These are phyloP conservation scores for Leptomonas seymouri DNA, from an alignment of 208 protist genomes.

Conservation along the genomic window DNA sequence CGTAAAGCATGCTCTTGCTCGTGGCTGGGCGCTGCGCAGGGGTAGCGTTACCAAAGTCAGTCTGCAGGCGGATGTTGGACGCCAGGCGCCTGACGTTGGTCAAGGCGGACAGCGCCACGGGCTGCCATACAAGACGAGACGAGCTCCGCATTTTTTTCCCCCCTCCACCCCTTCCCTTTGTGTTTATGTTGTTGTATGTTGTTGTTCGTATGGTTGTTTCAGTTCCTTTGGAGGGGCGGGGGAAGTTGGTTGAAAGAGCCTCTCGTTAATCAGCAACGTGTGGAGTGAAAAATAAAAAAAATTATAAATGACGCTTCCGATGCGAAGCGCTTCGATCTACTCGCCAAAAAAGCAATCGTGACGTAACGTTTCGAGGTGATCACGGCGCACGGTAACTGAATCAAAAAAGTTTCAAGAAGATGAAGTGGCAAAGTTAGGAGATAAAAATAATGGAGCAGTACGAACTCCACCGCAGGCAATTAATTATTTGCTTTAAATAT, in stretches of 20 bases:
- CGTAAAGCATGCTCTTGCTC: slow-evolving; percentile 51
- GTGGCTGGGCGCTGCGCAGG: slow-evolving; percentile 70
- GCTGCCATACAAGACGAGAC: slow-evolving; percentile 63
- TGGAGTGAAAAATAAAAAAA: too few relatives aligned
- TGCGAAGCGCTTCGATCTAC: too few relatives aligned
- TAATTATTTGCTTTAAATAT: too few relatives aligned
- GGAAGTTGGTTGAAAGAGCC: too few relatives aligned
- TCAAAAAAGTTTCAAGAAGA: slow-evolving; percentile 3
- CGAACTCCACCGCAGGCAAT: too few relatives aligned
- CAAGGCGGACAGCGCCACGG: slow-evolving; percentile 25
- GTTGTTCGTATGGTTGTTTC: neutral
- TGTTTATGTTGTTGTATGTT: neutral
- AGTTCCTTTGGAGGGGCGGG: too few relatives aligned
- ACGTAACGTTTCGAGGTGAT: neutral
- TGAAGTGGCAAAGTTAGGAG: slow-evolving; percentile 26
- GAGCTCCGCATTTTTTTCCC: slow-evolving; percentile 38
- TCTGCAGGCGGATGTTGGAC: slow-evolving; percentile 59
- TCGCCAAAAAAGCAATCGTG: too few relatives aligned
- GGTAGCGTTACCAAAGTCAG: slow-evolving; percentile 67
- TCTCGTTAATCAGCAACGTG: too few relatives aligned
- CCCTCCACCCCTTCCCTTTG: neutral
- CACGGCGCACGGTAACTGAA: slow-evolving; percentile 1
- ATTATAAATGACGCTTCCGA: too few relatives aligned
- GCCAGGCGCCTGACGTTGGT: slow-evolving; percentile 23
- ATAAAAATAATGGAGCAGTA: neutral